A percentile compares a stretch with the other conserved stretches of the same genome.
These are phyloP conservation scores for Coniella lustricola DNA, from an alignment of 2,329 filamentous ascomycete species.

Conservation along the genomic window DNA sequence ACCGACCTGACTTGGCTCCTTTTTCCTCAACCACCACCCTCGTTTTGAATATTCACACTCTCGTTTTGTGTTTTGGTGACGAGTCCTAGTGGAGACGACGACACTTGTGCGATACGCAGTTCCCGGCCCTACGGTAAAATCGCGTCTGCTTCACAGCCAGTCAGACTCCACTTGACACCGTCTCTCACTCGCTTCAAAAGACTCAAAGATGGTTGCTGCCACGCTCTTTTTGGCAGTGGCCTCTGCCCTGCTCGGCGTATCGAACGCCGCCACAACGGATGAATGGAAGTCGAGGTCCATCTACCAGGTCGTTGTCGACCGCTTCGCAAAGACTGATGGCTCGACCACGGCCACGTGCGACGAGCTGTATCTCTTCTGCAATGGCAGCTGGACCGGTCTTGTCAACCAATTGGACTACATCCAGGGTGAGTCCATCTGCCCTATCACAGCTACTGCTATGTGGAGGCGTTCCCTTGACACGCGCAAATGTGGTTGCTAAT, in stretches of 20 bases:
- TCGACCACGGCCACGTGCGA: slow-evolving; percentile 38
- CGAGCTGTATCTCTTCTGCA: slow-evolving; percentile 43
- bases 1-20: too few relatives aligned
- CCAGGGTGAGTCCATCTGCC: slow-evolving; percentile 28
- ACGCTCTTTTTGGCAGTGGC: slow-evolving; percentile 18
- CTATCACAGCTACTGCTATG: background rate
- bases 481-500: background rate
- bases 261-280: slow-evolving; percentile 37
- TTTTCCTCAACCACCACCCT: too few relatives aligned
- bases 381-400: slow-evolving; percentile 53
- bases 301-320: slow-evolving; percentile 53
- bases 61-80: slow-evolving; percentile 2
- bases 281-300: slow-evolving; percentile 48
- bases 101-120: background rate
- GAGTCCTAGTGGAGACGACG: slow-evolving; percentile 4
- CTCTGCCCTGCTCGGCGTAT: slow-evolving; percentile 20
- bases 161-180: background rate
- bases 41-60: background rate
- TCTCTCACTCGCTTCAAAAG: background rate
- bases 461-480: too few relatives aligned
- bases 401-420: slow-evolving; percentile 56
- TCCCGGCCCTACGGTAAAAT: background rate
- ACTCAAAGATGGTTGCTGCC: slow-evolving; percentile 11
- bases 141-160: slow-evolving; percentile 4
- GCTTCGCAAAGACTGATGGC: slow-evolving; percentile 42